Conservation (phyloP, 2,329 filamentous ascomycete genomes). For the Exophiala bonariae region DNA sequence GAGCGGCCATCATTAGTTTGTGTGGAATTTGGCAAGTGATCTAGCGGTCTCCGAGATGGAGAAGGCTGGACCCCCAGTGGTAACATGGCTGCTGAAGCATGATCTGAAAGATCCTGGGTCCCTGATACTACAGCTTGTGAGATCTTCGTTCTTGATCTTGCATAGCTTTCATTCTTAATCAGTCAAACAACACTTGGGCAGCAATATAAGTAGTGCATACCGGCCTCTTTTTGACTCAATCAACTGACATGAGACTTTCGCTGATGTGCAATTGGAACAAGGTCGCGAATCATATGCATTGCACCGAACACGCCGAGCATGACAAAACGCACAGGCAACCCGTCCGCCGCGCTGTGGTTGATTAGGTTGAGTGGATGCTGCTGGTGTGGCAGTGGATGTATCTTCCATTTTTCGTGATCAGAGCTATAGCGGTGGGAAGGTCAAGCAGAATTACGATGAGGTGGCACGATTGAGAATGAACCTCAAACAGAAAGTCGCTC, state of each 20-base stretch:
- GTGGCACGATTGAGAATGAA: too few relatives aligned
- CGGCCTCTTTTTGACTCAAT: conserved; percentile 13
- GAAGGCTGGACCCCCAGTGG: neutral
- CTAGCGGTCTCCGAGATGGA: neutral
- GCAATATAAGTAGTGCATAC: too few relatives aligned
- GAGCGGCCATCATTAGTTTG: neutral
- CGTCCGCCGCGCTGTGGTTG: conserved; percentile 9
- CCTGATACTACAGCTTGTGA: neutral
- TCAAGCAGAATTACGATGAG: too few relatives aligned
- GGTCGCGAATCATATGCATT: conserved; percentile 6
- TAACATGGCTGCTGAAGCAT: neutral
- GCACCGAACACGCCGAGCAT: conserved; percentile 11
- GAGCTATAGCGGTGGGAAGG: too few relatives aligned
- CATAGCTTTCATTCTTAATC: neutral
- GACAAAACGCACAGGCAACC: conserved; percentile 10
- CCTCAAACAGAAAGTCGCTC: too few relatives aligned
- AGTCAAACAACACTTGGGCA: neutral
- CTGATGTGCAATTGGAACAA: conserved; percentile 7
- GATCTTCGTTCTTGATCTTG: conserved; percentile 8
- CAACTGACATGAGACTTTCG: conserved; percentile 5
- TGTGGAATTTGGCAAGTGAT: neutral
- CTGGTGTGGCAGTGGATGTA: neutral
- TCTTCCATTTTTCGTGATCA: neutral
- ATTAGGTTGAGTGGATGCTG: neutral
- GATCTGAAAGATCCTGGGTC: neutral